Base-by-base conservation (phyloP, 2,329 filamentous ascomycete genomes). In the Chaetomiaceae sp. region DNA sequence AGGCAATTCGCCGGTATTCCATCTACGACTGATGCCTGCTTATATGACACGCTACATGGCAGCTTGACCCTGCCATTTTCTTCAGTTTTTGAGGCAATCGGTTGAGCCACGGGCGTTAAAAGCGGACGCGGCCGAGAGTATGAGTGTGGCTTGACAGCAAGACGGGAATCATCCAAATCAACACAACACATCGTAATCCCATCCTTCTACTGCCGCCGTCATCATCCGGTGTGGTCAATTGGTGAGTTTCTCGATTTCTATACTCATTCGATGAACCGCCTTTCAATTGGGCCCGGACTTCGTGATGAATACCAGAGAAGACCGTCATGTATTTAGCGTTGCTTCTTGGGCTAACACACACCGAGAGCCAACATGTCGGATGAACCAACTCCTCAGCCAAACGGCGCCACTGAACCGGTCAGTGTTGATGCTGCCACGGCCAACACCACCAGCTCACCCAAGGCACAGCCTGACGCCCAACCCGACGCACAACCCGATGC, bases 351-450 rank as follows among this genome's bases (percentile, higher is more conserved):
- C 45, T 42, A n/a, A 44, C 30, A 25, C 4, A 7, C 1, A n/a
- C 30, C 12, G 10, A 4, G 19, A 50, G 31, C 13, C 37, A 53
- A 17, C 34, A 51, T 51, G 51, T 27, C 51, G 12, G 54, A 53
- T 23, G 54, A 51, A 17, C 21, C 50, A 21, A 38, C 10, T 3
- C 12, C 42, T 8, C 35, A 43, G 23, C 13, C 21, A 10, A 48
- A 42, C 31, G 54, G 43, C 21, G 33, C n/a, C 7, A 16, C 17
- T 16, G 34, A 39, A 41, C 41, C 27, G 20, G 5, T 41, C 43
- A 37, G n/a, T 8, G 14, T 5, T 39, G 37, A 46, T 6, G 41
- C 25, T 10, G 23, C 34, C 12, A 35, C 25, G 6, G 45, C 17
- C 25, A 30, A 25, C 13, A 39, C 20, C 14, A 43, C 9, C 14